Percentiles rank a stretch among this genome's conserved stretches.
phyloP scores from a whole-genome alignment of 2,329 filamentous ascomycete species.

The Emergomyces pasteurianus region DNA sequence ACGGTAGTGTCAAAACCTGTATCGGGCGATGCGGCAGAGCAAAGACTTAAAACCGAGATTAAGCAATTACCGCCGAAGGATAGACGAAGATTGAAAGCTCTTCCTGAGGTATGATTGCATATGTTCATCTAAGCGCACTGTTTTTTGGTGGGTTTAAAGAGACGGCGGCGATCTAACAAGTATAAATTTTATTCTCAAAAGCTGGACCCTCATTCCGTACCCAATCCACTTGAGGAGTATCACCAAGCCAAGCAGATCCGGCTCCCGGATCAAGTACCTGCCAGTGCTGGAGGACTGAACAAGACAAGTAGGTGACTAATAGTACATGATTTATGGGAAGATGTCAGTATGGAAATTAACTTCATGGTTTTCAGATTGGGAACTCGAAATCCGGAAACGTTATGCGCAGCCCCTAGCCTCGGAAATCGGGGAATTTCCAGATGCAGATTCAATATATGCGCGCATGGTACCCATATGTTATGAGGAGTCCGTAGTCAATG shows the following conservation, averaged over 20 bases:
- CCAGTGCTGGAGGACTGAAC: constrained; percentile 61
- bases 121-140: not conserved
- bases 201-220: constrained; percentile 25
- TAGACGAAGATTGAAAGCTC: constrained; percentile 45
- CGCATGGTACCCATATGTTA: constrained; percentile 56
- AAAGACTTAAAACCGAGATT: constrained; percentile 51
- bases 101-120: constrained; percentile 34
- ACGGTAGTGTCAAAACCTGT: constrained; percentile 38
- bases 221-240: constrained; percentile 31
- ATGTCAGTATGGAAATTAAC: not conserved
- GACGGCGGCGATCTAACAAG: not conserved
- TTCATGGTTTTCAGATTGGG: constrained; percentile 40
- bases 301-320: constrained; percentile 53
- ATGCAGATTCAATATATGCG: constrained; percentile 43
- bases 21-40: constrained; percentile 49
- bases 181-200: constrained; percentile 8
- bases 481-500: constrained; percentile 47
- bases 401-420: constrained; percentile 50
- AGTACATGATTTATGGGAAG: not conserved
- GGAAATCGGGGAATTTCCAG: constrained; percentile 53
- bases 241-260: constrained; percentile 37
- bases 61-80: constrained; percentile 51
- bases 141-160: not conserved
- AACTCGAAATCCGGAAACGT: constrained; percentile 53
- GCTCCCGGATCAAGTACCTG: constrained; percentile 50